Evolutionary conservation across 2,329 filamentous ascomycete genomes (phyloP).

Genomic region (Arachnopeziza araneosa): DNA sequence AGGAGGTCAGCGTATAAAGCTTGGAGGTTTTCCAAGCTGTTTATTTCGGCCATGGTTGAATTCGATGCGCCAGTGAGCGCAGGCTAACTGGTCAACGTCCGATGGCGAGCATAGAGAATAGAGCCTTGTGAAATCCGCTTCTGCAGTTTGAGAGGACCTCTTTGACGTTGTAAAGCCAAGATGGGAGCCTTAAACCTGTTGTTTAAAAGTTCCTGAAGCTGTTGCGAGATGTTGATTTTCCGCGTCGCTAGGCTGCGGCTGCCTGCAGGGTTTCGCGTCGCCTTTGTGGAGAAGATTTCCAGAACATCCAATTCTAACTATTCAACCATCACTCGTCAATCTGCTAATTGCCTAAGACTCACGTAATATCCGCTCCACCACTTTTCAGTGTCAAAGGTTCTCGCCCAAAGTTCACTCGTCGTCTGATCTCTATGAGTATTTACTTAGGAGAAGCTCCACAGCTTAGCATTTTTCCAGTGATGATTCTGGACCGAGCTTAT

Average conservation of each 20-base stretch:
- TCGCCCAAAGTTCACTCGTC: not conserved
- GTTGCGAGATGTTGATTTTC: constrained; percentile 3
- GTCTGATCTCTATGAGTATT: not conserved
- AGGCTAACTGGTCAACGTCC: constrained; percentile 6
- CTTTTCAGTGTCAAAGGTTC: not conserved
- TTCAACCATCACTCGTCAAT: not conserved
- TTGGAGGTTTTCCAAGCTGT: constrained; percentile 71
- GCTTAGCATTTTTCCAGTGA: not conserved
- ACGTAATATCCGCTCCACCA: not conserved
- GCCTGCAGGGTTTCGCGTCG: not conserved
- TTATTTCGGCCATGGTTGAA: constrained; percentile 62
- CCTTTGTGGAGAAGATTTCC: not conserved
- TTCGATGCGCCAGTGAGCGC: constrained; percentile 21
- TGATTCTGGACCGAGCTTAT: not conserved
- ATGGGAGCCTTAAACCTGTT: not conserved
- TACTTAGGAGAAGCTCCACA: not conserved
- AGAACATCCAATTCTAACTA: not conserved
- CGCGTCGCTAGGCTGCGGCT: not conserved
- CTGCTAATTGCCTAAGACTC: not conserved
- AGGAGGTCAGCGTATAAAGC: constrained; percentile 81
- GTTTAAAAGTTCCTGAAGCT: not conserved
- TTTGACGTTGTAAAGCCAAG: not conserved
- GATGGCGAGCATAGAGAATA: not conserved
- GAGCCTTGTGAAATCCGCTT: not conserved
- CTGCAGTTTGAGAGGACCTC: not conserved